Base-by-base conservation (phyloP, 805 yeast genomes). In the Lachancea nothofagi region DNA sequence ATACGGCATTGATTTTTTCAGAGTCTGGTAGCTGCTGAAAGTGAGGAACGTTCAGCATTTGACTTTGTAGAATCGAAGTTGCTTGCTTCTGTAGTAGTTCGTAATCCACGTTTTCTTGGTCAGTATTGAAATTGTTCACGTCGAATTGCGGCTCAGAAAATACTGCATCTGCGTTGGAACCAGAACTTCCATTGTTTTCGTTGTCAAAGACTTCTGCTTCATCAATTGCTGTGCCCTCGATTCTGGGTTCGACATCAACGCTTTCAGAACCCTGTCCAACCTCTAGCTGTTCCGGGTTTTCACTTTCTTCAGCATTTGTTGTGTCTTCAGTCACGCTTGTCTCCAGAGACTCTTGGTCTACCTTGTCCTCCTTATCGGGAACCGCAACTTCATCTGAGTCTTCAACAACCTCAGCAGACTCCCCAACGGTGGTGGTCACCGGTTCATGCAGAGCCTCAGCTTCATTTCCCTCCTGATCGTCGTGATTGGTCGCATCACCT, bases 11-110 rank as follows among this genome's bases (percentile, higher is more conserved):
- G 2, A 55, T 32, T 53, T 61, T 40, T 51, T 56, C 54, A 54
- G 61, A 35, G 64, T 60, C 36, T 56, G 65, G n/a, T 59, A 66
- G 44, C 53, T 62, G 42, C 61, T 69, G 50, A 69, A 73, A 44
- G 23, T 47, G 47, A 7, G 51, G 49, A 14, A 45, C 29, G 7
- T 54, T 49, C 20, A 61, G 36, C 42, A 62, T 45, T 14, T 51
- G 45, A 43, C 60, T 52, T 9, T 51, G 56, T 41, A 57, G 46
- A 15, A 60, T 45, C 23, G 51, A 53, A 18, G 54, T 54, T 3
- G 55, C 49, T 42, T 62, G 66, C 29, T 45, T 57, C 27, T 60
- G 51, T n/a, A 61, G 33, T 18, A 61, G 41, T 8, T 48, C 55
- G 14, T 48, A 38, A 31, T 57, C 51, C 7, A 56, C 44, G 28